These are phyloP conservation scores for Lenwebbia sp. DNA, from an alignment of 345 rosid genomes.

Conservation along the genomic window DNA sequence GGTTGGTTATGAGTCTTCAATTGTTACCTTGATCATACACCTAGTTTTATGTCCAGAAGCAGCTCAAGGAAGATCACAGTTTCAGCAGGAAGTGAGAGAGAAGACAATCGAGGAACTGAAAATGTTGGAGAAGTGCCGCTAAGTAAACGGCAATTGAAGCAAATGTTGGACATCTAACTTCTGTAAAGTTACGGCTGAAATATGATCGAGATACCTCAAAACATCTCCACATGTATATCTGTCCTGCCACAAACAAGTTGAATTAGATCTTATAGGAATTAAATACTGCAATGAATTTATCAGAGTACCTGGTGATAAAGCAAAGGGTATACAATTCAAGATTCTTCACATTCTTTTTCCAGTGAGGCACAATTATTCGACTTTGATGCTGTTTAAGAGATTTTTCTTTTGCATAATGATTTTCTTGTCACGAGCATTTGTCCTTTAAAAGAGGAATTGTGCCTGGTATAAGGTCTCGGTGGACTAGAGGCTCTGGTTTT, in stretches of 20 bases:
- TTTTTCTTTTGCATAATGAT: background rate
- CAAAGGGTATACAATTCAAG: background rate
- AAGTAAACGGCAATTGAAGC: too few species aligned
- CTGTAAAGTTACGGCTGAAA: background rate
- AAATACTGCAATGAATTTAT: background rate
- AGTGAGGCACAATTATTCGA: background rate
- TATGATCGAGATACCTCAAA: background rate
- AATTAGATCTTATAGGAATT: background rate
- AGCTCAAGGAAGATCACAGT: slow-evolving; percentile 83
- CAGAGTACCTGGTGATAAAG: background rate
- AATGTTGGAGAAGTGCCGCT: too few species aligned
- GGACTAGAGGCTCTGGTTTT: too few species aligned
- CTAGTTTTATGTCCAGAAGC: slow-evolving; percentile 81
- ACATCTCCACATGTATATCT: background rate
- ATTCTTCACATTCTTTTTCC: background rate
- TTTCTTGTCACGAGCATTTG: background rate
- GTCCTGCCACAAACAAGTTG: too few species aligned
- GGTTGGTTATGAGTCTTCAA: slow-evolving; percentile 88
- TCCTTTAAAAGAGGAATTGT: background rate
- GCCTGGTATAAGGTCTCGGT: too few species aligned
- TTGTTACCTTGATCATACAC: slow-evolving; percentile 76
- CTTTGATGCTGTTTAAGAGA: background rate
- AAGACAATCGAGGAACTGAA: background rate
- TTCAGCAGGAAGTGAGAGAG: slow-evolving; percentile 62
- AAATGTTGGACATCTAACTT: background rate